Evolutionary conservation across 2,329 filamentous ascomycete genomes (phyloP), one percentile per base, ranked within the genome.

Genomic region (Xylariales sp.): DNA sequence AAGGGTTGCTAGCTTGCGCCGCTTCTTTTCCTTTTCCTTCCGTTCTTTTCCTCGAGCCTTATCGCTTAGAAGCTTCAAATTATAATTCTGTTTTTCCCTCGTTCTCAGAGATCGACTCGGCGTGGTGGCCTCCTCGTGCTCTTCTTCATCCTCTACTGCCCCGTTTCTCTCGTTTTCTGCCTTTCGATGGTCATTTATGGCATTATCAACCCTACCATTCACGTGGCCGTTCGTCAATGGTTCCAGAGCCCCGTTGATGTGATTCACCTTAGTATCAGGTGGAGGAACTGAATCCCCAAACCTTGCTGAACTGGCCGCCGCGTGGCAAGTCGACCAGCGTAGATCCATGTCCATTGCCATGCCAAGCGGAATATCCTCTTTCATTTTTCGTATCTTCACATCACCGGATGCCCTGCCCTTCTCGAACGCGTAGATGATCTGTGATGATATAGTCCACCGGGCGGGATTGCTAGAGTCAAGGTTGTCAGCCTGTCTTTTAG

Each of bases 11-110:
- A 63, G 73, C 73, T 73, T 77, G 71, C 73, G 76, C 63, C 78
- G 78, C 62, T 80, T 80, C n/a, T 81, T 81, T 69, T 83, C 85
- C n/a, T 81, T 81, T 69, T 83, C 85, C 68, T 81, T 82, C 18
- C 76, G 74, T 50, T 84, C 83, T 71, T 82, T 85, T 3, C 87
- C 86, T 59, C 86, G 82, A 5, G 86, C 86, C 71, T 86, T 85
- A 71, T 87, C 86, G 75, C 84, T 89, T 16, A 90, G 78, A 12
- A 84, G 80, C 74, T 88, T 89, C 45, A 90, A 76, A 70, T 90
- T 90, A 74, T 90, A 90, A 28, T 83, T 82, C 67, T 85, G 84
- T 64, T 82, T 83, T 49, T 80, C 81, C 60, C 86, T 82, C 16
- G 80, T 78, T 50, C 86, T 82, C 18, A 87, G 76, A 1, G 84